phyloP scores from a whole-genome alignment of 2,329 filamentous ascomycete species.

The Capronia coronata region DNA sequence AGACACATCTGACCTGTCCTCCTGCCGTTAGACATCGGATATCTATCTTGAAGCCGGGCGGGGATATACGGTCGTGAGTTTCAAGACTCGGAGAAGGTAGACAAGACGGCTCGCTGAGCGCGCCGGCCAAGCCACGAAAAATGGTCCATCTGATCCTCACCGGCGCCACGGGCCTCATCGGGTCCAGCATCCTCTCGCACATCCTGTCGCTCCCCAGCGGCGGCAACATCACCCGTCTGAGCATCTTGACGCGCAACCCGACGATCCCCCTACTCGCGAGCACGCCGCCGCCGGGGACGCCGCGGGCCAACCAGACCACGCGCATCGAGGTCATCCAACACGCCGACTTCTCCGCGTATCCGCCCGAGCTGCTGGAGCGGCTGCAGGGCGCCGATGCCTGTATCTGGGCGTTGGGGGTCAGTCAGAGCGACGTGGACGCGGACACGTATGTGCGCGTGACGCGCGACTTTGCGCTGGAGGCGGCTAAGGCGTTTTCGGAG shows the following conservation, averaged over 20 bases:
- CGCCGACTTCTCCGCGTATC: constrained; percentile 59
- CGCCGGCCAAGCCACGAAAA: constrained; percentile 30
- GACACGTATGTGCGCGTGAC: constrained; percentile 66
- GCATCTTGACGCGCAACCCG: constrained; percentile 56
- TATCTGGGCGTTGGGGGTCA: constrained; percentile 68
- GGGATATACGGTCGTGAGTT: no score
- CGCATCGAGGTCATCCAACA: constrained; percentile 63
- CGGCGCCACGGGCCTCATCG: constrained; percentile 62
- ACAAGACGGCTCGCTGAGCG: no score
- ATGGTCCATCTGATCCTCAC: constrained; percentile 61
- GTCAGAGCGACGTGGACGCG: constrained; percentile 52
- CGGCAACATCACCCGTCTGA: constrained; percentile 53
- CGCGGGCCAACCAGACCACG: constrained; percentile 44
- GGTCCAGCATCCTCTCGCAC: constrained; percentile 54
- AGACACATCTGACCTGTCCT: no score
- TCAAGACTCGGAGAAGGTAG: no score
- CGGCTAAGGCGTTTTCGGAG: constrained; percentile 54
- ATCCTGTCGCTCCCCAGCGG: constrained; percentile 48
- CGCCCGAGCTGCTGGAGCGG: constrained; percentile 50
- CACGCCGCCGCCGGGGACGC: constrained; percentile 54
- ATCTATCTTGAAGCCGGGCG: constrained; percentile 34
- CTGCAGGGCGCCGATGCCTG: constrained; percentile 60
- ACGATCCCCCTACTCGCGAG: constrained; percentile 34
- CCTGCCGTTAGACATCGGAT: no score
- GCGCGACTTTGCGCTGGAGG: constrained; percentile 57